These are phyloP conservation scores for Termitomyces sp. DNA, from an alignment of 1,284 basidiomycete species.

Conservation along the genomic window DNA sequence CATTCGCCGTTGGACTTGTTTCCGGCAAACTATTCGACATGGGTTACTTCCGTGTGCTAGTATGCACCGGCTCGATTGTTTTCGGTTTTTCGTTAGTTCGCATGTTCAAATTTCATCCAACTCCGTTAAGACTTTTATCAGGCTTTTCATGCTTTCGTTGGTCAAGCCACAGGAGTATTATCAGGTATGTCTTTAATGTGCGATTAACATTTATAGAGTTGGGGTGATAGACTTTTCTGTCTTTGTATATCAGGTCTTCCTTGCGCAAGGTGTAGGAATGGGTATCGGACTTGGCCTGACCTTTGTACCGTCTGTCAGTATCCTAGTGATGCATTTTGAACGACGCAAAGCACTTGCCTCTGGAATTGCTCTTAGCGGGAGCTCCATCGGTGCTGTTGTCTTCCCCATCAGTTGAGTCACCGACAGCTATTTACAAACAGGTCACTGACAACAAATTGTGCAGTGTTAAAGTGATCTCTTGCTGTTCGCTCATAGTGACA, in stretches of 20 bases:
- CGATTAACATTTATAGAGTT: not conserved
- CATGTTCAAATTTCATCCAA: not conserved
- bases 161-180: constrained; percentile 19
- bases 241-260: constrained; percentile 15
- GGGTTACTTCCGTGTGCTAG: constrained; percentile 16
- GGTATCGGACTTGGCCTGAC: constrained; percentile 23
- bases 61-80: constrained; percentile 11
- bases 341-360: constrained; percentile 20
- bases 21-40: constrained; percentile 20
- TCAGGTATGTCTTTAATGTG: constrained; percentile 11
- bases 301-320: constrained; percentile 21
- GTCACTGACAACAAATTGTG: not conserved
- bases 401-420: constrained; percentile 27
- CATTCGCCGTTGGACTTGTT: constrained; percentile 16
- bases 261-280: constrained; percentile 26
- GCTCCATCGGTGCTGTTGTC: constrained; percentile 24
- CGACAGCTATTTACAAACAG: not conserved
- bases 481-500: not conserved
- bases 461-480: constrained; percentile 22
- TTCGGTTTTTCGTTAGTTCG: constrained; percentile 16
- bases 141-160: constrained; percentile 17
- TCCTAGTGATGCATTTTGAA: constrained; percentile 21
- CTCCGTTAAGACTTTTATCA: not conserved
- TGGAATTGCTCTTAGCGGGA: constrained; percentile 24
- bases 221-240: not conserved